Evolutionary conservation across 352 stramenopile species (phyloP), one percentile per base, ranked within the genome.

Genomic region (Globisporangium iwayamae): DNA sequence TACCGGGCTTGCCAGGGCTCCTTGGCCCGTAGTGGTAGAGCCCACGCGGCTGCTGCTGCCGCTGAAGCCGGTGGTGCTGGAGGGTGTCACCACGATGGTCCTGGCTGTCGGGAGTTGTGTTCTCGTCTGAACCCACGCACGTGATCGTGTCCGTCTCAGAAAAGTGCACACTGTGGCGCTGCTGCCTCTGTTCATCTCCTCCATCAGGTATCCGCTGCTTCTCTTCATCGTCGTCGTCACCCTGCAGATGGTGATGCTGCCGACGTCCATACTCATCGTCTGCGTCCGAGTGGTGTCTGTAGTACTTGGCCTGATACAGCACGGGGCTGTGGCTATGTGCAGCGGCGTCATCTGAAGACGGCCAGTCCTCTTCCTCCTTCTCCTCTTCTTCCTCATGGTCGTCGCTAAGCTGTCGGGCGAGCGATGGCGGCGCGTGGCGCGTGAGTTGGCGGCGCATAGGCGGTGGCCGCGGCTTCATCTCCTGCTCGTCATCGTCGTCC

Each of bases 101-200:
- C 46, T 72, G 61, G 38, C 67, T 67, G n/a, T 71, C 72, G 32
- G 71, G 51, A 9, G 65, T 67, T 38, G 48, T 62, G 52, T 69
- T 78, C 10, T 67, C 71, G 13, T 75, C 71, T 54, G 62, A 68
- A 13, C 70, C 68, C 1, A 56, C 64, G 57, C 66, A 69, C 16
- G 71, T 66, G 10, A 71, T 20, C 2, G 61, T 63, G 20, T 76
- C 66, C 1, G 55, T 52, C 16, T 70, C 56, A 6, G 63, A 68
- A 14, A 64, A 60, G 18, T 52, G 56, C 16, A 62, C 38, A 22
- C 13, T 70, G 56, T 32, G 57, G 22, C 30, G 36, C 39, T 41
- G 46, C 56, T 54, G 43, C 22, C 30, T 45, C 30, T 57, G 8
- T 11, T 56, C 25, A 7, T 56, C 34, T 47, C 20, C n/a, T 52